Evolutionary conservation across 495 filamentous ascomycete species (phyloP).

Genomic region (Xylaria acuta): DNA sequence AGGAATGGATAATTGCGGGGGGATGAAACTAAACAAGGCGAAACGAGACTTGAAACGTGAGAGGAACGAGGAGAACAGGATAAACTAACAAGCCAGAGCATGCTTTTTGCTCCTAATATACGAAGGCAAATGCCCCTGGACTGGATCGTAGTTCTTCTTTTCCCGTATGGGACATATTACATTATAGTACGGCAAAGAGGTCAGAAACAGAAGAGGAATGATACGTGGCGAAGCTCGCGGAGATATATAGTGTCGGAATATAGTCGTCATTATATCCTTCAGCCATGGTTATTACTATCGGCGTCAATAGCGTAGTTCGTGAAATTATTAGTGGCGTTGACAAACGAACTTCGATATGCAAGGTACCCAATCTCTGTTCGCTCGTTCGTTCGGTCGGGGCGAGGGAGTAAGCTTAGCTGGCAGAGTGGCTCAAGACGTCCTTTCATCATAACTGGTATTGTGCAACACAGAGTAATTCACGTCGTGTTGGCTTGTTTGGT

Average conservation of each 20-base stretch:
- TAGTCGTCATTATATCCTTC: background rate
- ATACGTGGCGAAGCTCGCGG: background rate
- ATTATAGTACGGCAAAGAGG: background rate
- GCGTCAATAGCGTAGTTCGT: conserved; percentile 10
- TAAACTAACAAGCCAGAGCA: background rate
- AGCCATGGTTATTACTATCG: background rate
- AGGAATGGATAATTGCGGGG: background rate
- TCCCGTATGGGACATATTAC: background rate
- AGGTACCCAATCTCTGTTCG: background rate
- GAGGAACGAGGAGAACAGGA: conserved; percentile 14
- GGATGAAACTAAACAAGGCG: conserved; percentile 12
- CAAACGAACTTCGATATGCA: conserved; percentile 13
- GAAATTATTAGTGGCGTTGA: conserved; percentile 18
- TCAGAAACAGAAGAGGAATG: background rate
- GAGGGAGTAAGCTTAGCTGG: background rate
- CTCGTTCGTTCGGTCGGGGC: background rate
- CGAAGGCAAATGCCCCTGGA: background rate
- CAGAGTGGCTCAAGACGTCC: background rate
- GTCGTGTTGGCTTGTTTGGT: background rate
- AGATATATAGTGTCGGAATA: background rate
- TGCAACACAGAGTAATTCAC: background rate
- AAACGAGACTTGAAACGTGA: background rate
- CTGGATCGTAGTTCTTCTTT: background rate
- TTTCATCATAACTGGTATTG: background rate
- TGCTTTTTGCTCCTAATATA: background rate